These are phyloP conservation scores for Chimonanthus salicifolius DNA, from an alignment of 164 flowering plant genomes.

Conservation along the genomic window DNA sequence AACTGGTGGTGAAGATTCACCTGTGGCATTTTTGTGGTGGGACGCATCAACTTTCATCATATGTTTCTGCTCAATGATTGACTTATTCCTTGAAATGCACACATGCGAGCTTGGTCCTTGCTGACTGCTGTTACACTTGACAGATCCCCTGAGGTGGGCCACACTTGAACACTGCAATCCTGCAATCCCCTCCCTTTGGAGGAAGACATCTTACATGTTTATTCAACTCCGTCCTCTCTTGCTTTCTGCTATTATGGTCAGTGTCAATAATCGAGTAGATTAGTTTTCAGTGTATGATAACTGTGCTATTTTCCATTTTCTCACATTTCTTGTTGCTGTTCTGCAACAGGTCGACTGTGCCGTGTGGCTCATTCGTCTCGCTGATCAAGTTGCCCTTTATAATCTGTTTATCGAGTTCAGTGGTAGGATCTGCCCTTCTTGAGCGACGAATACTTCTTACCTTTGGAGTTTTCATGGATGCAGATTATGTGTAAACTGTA, in stretches of 20 bases:
- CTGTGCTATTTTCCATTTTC: no score
- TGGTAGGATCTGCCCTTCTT: background rate
- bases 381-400: background rate
- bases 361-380: background rate
- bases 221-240: no score
- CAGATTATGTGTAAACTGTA: background rate
- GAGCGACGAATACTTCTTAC: background rate
- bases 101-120: background rate
- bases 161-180: background rate
- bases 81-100: background rate
- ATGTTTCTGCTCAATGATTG: background rate
- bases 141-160: background rate
- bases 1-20: background rate
- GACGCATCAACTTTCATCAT: background rate
- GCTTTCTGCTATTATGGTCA: no score
- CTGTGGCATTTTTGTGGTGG: slow-evolving; percentile 2
- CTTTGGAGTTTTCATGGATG: background rate
- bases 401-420: background rate
- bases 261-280: no score
- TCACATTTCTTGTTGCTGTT: no score
- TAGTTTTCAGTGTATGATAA: no score
- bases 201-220: no score
- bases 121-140: background rate
- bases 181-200: no score
- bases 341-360: background rate